Base-by-base conservation (phyloP, 257 asterid genomes). In the Fraxinus anomala region DNA sequence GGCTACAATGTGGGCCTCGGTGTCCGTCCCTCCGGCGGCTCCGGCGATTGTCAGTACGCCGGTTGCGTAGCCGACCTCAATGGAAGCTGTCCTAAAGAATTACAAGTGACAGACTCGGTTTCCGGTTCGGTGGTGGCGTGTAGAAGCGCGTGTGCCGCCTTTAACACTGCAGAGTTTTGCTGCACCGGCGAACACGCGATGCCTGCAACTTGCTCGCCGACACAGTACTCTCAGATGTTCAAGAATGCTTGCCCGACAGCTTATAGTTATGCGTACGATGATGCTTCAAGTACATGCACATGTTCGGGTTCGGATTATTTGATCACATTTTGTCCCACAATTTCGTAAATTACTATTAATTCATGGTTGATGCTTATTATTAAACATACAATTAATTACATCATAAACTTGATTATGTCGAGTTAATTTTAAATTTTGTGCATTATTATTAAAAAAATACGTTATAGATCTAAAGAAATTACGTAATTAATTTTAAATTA, bases 251-350 rank as follows among this genome's bases (percentile, higher is more conserved):
- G 99, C 79, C 99, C 99, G 6, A 28, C 91, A 19, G 97, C 98
- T 5, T 96, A 96, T 73, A 93, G 98, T 21, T 96, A 93, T n/a
- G 99, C 98, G 1, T 96, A 96, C 51, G 98, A 93, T 59, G 98
- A 96, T 73, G 79, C 82, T 56, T 73, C 99, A 10, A 93, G 97
- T 70, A 93, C 95, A 0, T 89, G 87, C 74, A 92, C 98, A 6
- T 96, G 99, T 73, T 74, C 87, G 2, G 92, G 88, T 2, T 17
- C 97, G 0, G 90, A 93, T 75, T 96, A 96, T 75, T 7, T 86
- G 67, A 93, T 96, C 83, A 89, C 98, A 1, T 95, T 95, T 76
- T 95, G 99, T 75, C 97, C 98, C 51, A 76, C 85, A 23, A 10
- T 3, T 11, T 63, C 69, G 69, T 63, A 26, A 24, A 63, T 24